phyloP scores from a whole-genome alignment of 805 yeast genomes.

The Schwanniomyces occidentalis region DNA sequence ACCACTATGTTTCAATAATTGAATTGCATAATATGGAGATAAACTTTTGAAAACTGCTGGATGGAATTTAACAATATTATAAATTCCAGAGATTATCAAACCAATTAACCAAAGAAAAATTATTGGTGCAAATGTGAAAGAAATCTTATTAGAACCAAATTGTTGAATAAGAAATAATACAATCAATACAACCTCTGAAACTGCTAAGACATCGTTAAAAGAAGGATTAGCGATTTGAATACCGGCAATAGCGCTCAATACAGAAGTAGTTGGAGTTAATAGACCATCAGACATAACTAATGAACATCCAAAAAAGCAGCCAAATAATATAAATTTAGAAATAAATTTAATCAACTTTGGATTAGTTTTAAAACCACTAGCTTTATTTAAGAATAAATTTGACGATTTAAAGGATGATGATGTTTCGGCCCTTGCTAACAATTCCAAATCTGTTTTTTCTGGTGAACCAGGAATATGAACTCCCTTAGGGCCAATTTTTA shows the following conservation, averaged over 20 bases:
- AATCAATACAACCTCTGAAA: slow-evolving; percentile 49
- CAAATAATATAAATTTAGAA: slow-evolving; percentile 31
- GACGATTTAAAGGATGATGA: slow-evolving; percentile 22
- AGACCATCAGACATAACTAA: slow-evolving; percentile 61
- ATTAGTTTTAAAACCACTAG: slow-evolving; percentile 16
- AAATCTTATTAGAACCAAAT: slow-evolving; percentile 51
- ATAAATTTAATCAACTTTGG: slow-evolving; percentile 28
- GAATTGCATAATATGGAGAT: slow-evolving; percentile 53
- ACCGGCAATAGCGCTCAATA: slow-evolving; percentile 57
- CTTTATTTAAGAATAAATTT: slow-evolving; percentile 12
- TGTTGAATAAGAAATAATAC: slow-evolving; percentile 47
- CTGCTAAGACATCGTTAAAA: slow-evolving; percentile 45
- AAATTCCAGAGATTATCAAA: slow-evolving; percentile 46
- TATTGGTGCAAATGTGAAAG: slow-evolving; percentile 54
- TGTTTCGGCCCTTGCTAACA: slow-evolving; percentile 40
- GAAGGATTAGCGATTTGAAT: slow-evolving; percentile 53
- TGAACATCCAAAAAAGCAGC: slow-evolving; percentile 56
- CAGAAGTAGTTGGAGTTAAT: slow-evolving; percentile 64
- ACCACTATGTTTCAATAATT: slow-evolving; percentile 39
- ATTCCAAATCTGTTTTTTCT: slow-evolving; percentile 27
- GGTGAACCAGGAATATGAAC: slow-evolving; percentile 43
- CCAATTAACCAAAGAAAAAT: slow-evolving; percentile 51
- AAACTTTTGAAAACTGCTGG: slow-evolving; percentile 49
- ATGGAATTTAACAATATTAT: slow-evolving; percentile 40
- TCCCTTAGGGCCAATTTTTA: slow-evolving; percentile 49